Conservation (phyloP, 78 protist species). For the Dictyostelium purpureum region DNA sequence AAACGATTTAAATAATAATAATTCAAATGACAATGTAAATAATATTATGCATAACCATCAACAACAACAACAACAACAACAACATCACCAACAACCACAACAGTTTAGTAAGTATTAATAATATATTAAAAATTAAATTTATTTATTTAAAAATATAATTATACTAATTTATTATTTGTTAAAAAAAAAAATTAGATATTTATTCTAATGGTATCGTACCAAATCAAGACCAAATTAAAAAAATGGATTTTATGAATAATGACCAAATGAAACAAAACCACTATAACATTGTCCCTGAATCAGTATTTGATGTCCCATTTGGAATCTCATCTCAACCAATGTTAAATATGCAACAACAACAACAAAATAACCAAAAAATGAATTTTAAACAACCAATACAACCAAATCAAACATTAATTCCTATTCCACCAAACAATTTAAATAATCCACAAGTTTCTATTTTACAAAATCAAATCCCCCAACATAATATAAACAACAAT, state of each 20-base stretch:
- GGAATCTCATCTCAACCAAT: neutral
- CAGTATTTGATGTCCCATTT: conserved; percentile 48
- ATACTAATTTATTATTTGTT: neutral
- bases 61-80: neutral
- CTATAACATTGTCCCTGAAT: conserved; percentile 38
- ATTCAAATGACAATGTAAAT: neutral
- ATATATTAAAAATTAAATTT: no score
- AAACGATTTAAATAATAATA: neutral
- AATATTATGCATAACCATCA: neutral
- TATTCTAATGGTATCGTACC: neutral
- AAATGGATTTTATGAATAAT: conserved; percentile 24
- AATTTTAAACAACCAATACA: conserved; percentile 21
- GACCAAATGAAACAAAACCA: conserved; percentile 35
- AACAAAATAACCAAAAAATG: neutral
- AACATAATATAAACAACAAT: neutral
- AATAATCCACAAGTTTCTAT: neutral
- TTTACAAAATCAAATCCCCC: no score
- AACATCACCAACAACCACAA: conserved; percentile 42
- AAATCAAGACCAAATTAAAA: conserved; percentile 6
- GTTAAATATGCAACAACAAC: neutral
- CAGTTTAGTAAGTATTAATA: no score
- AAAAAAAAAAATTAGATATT: neutral
- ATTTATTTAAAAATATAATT: no score
- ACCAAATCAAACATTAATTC: conserved; percentile 25
- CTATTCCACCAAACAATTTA: conserved; percentile 10